Base-by-base conservation (phyloP, 495 filamentous ascomycete genomes). In the Lineolata rhizophorae region DNA sequence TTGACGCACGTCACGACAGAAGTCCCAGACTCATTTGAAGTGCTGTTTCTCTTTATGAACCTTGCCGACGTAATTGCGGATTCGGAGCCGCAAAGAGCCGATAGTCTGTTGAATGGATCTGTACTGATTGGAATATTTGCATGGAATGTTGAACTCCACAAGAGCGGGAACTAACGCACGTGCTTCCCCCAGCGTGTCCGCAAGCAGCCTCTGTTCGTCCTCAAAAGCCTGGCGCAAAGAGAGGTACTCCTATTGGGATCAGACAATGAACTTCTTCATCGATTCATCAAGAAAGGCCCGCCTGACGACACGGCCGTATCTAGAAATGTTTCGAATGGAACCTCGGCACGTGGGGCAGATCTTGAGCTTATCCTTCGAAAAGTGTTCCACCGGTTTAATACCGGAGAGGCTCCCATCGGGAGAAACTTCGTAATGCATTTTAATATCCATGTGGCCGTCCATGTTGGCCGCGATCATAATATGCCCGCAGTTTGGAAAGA, bases 401-500 rank as follows among this genome's bases (percentile, higher is more conserved):
- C n/a, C n/a, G 13, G 51, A 31, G 11, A 69, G 60, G 9, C 38
- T 49, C 0, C 57, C 65, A 10, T 57, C 31, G 2, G 25, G 39
- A 34, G 67, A 53, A 17, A 61, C 49, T 2, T 51, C 50, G 46
- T 82, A 83, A 38, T 65, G 54, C 5, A 61, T 55, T 14, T 45
- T 43, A 41, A 83, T 64, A 0, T 58, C 60, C 60, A 84, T 66
- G n/a, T 60, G 49, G 3, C 59, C 64, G 43, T 85, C 76, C 54
- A 83, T 58, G 5, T 53, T 72, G 20, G 59, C 50, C 2, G 68
- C 36, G 0, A 65, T 72, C 25, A 78, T 47, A 30, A 76, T 58
- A 39, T 84, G 75, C 0, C 72, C 70, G 47, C 76, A 83, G 10
- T 46, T 41, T 0, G 65, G 65, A 18, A 83, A 57, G 5, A 82